Percentiles rank a stretch among this genome's conserved stretches.
Evolutionary conservation across 345 rosid genomes (phyloP).

Genomic region (Arabis hirsuta): DNA sequence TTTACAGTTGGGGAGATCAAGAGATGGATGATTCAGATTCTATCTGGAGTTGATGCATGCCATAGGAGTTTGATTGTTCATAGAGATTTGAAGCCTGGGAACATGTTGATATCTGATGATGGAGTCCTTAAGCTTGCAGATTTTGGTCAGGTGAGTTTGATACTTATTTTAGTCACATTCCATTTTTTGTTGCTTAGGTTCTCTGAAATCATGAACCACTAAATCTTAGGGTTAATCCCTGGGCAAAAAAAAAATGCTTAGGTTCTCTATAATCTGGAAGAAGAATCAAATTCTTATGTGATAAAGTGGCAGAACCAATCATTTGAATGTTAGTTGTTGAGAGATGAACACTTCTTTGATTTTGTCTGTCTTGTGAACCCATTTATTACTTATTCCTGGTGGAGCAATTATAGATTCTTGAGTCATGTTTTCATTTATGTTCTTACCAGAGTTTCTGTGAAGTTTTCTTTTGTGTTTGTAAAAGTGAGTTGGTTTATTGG

Average conservation of each 20-base stretch:
- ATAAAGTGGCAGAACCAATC: slow-evolving; percentile 3
- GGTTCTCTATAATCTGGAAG: not conserved
- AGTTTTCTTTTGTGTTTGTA: slow-evolving; percentile 6
- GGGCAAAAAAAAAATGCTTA: not conserved
- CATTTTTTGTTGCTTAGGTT: not conserved
- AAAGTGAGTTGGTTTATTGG: slow-evolving; percentile 26
- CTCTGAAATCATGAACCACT: not conserved
- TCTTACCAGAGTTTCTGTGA: not conserved
- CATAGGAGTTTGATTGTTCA: slow-evolving; percentile 84
- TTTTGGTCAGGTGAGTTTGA: slow-evolving; percentile 84
- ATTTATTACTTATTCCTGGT: not conserved
- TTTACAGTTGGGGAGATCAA: slow-evolving; percentile 64
- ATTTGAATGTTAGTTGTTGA: not conserved
- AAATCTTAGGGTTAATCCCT: not conserved
- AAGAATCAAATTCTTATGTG: not conserved
- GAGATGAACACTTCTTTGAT: not conserved
- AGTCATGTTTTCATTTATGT: not conserved
- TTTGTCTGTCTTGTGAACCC: not conserved
- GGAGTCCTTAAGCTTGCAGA: slow-evolving; percentile 93
- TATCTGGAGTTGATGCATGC: slow-evolving; percentile 73
- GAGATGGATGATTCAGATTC: slow-evolving; percentile 95
- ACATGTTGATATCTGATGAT: slow-evolving; percentile 74
- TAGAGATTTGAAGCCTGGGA: slow-evolving; percentile 93
- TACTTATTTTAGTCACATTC: not conserved
- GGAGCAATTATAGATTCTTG: not conserved